Conservation (phyloP, 2,329 filamentous ascomycete genomes). For the Thielaviopsis ethacetica region DNA sequence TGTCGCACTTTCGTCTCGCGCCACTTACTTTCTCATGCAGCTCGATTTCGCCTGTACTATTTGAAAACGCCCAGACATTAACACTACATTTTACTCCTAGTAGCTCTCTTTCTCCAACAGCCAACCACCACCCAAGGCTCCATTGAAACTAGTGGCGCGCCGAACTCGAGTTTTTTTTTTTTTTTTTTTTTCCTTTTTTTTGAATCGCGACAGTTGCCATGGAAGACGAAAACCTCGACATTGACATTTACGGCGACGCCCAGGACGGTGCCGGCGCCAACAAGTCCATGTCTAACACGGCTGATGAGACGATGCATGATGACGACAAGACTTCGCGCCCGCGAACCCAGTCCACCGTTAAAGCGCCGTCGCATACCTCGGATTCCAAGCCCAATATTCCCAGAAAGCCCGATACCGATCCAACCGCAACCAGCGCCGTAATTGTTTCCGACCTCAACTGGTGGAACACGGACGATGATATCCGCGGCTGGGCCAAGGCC, state of each 20-base stretch:
- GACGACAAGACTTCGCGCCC: neutral
- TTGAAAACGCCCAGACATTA: neutral
- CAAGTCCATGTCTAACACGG: constrained; percentile 10
- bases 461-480: constrained; percentile 94
- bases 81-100: neutral
- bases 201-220: constrained; percentile 24
- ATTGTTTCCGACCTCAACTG: constrained; percentile 83
- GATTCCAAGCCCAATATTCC: constrained; percentile 24
- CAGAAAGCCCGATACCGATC: constrained; percentile 24
- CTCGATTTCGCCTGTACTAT: neutral
- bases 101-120: neutral
- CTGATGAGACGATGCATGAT: constrained; percentile 5
- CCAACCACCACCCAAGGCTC: neutral
- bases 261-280: constrained; percentile 24
- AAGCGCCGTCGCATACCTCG: constrained; percentile 15
- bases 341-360: neutral
- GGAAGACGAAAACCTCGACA: constrained; percentile 57
- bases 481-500: constrained; percentile 69
- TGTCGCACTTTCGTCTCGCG: neutral
- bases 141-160: no score
- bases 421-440: constrained; percentile 48
- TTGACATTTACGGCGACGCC: constrained; percentile 53
- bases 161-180: neutral
- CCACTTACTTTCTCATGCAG: neutral
- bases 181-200: neutral